Evolutionary conservation across 805 yeast species (phyloP).

Genomic region (Barnettozyma botsteinii): DNA sequence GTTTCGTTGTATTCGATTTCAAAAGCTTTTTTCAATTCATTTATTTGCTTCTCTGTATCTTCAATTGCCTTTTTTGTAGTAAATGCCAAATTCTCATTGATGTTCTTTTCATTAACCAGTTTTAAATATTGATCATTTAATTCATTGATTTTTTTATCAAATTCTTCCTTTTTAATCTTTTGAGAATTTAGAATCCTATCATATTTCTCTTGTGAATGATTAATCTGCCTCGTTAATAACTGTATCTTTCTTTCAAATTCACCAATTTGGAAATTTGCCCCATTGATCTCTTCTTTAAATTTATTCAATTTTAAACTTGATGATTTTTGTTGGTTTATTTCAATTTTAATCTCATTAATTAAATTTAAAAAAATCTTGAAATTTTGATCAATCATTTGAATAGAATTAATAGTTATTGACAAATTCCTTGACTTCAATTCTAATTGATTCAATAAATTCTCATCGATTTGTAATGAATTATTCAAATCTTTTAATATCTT

Average conservation of each 20-base stretch:
- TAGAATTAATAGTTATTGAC: slow-evolving; percentile 50
- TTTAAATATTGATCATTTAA: slow-evolving; percentile 33
- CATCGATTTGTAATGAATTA: slow-evolving; percentile 37
- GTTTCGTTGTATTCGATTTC: slow-evolving; percentile 37
- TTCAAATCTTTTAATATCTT: slow-evolving; percentile 49
- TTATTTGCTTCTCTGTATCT: slow-evolving; percentile 34
- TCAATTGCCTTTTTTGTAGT: slow-evolving; percentile 31
- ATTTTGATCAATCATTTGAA: slow-evolving; percentile 32
- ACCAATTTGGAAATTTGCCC: slow-evolving; percentile 18
- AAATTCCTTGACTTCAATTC: slow-evolving; percentile 47
- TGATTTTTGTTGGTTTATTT: slow-evolving; percentile 14
- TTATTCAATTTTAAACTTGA: slow-evolving; percentile 14
- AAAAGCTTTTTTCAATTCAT: slow-evolving; percentile 28
- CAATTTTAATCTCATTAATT: slow-evolving; percentile 19
- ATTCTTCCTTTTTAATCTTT: slow-evolving; percentile 30
- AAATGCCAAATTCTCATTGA: slow-evolving; percentile 33
- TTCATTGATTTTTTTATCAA: slow-evolving; percentile 30
- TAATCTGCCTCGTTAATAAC: slow-evolving; percentile 34
- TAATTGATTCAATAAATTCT: slow-evolving; percentile 32
- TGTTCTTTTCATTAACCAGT: slow-evolving; percentile 32
- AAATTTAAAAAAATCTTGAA: slow-evolving; percentile 17
- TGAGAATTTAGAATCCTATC: slow-evolving; percentile 32
- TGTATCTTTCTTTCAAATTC: slow-evolving; percentile 34
- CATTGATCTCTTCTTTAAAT: slow-evolving; percentile 16
- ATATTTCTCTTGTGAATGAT: slow-evolving; percentile 36